Conservation (phyloP, 768 basidiomycete genomes). For the Xanthoconium stramineum region DNA sequence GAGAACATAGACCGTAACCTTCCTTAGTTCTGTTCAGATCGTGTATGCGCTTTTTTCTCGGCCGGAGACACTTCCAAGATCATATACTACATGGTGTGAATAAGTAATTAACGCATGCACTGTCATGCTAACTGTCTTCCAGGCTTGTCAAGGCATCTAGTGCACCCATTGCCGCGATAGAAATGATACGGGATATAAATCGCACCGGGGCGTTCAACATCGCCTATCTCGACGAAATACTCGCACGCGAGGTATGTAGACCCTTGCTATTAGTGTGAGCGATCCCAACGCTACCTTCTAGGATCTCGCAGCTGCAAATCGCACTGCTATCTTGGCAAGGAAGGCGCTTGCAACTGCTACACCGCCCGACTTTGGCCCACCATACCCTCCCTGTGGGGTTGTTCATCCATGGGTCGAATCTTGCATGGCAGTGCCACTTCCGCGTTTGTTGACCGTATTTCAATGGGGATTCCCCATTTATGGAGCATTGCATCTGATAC, state of each 20-base stretch:
- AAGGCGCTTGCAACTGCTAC: conserved; percentile 34
- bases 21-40: conserved; percentile 75
- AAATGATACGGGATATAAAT: conserved; percentile 60
- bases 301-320: conserved; percentile 57
- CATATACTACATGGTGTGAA: conserved; percentile 69
- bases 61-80: conserved; percentile 80
- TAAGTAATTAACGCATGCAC: neutral
- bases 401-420: conserved; percentile 71
- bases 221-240: conserved; percentile 52
- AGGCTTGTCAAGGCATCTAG: conserved; percentile 75
- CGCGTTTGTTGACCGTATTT: conserved; percentile 75
- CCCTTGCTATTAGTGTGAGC: neutral
- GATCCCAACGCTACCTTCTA: conserved; percentile 17
- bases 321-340: conserved; percentile 43
- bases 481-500: conserved; percentile 86
- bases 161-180: conserved; percentile 54
- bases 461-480: conserved; percentile 85
- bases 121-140: neutral
- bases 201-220: conserved; percentile 55
- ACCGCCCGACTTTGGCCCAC: conserved; percentile 43
- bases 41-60: conserved; percentile 73
- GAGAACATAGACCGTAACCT: neutral
- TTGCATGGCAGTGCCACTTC: conserved; percentile 44
- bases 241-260: conserved; percentile 44
- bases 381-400: conserved; percentile 62